A percentile compares a stretch with the other conserved stretches of the same genome.
Conservation (phyloP, 2,329 filamentous ascomycete genomes). For the Aspergillaceae sp. region DNA sequence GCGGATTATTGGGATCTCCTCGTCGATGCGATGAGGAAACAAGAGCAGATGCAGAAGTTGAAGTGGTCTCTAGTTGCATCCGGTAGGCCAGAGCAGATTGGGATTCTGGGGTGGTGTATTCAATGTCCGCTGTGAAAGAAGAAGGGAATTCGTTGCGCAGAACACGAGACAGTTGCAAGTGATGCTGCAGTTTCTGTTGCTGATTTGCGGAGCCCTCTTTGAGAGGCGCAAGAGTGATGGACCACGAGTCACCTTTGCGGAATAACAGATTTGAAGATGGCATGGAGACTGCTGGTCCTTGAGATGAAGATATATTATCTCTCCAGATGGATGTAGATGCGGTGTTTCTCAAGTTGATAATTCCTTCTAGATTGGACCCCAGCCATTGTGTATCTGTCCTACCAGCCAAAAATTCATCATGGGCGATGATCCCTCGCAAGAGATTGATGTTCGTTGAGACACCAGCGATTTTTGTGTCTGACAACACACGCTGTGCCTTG, state of each 20-base stretch:
- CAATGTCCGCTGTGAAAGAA: slow-evolving; percentile 45
- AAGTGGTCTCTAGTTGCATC: slow-evolving; percentile 39
- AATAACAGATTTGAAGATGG: slow-evolving; percentile 40
- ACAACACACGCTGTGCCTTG: slow-evolving; percentile 48
- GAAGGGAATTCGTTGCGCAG: slow-evolving; percentile 53
- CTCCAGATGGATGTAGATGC: slow-evolving; percentile 13
- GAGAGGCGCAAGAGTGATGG: slow-evolving; percentile 39
- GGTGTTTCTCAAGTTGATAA: slow-evolving; percentile 29
- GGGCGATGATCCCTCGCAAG: slow-evolving; percentile 46
- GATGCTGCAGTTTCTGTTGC: slow-evolving; percentile 32
- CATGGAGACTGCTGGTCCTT: slow-evolving; percentile 10
- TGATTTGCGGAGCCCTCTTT: slow-evolving; percentile 5
- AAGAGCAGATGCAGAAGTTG: slow-evolving; percentile 36
- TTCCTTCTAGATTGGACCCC: slow-evolving; percentile 38
- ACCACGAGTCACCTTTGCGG: slow-evolving; percentile 53
- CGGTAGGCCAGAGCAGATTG: slow-evolving; percentile 33
- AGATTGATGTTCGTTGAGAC: slow-evolving; percentile 52
- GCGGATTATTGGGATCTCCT: slow-evolving; percentile 42
- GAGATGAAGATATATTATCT: background rate
- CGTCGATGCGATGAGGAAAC: slow-evolving; percentile 38
- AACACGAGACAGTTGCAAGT: slow-evolving; percentile 47
- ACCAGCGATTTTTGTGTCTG: slow-evolving; percentile 48
- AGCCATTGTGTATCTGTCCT: slow-evolving; percentile 52
- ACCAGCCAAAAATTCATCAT: slow-evolving; percentile 42
- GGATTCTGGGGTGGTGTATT: slow-evolving; percentile 36